Base-by-base conservation (phyloP, 2,329 filamentous ascomycete species). In the Trichoderma harzianum region DNA sequence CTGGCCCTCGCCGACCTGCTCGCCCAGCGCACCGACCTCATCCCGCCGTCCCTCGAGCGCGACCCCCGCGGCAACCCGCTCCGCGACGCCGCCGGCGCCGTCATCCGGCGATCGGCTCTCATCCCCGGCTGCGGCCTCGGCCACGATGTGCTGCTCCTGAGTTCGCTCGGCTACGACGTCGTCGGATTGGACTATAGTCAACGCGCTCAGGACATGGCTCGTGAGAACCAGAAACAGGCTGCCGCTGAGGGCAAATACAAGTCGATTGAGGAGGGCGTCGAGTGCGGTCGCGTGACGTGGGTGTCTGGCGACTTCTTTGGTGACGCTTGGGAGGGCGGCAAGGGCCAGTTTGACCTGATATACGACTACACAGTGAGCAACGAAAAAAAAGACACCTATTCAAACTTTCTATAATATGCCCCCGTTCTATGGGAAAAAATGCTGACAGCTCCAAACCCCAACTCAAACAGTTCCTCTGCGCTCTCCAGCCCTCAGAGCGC, bases 101-200 rank as follows among this genome's bases (percentile, higher is more conserved):
- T 78, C 51, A 64, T 75, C 62, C 77, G 77, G 62, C 75, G 76
- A 43, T 78, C 76, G 43, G 93, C 91, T 1, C 84, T 97, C 10
- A 91, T 97, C 0, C 92, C 94, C 0, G 94, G 93, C 6, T 97
- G 94, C 80, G 94, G 94, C 0, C 87, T 88, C 61, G 94, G 94
- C 6, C 92, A 96, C 78, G 94, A 97, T 82, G 92, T 94, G 2
- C 84, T 93, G 11, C 84, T 97, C 47, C 86, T 97, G 58, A 88
- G 90, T 64, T 88, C 89, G 11, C 89, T 91, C 77, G 94, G 94
- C 1, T 96, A 93, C 79, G 91, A 97, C 80, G 89, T 90, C 1
- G 90, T 89, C 76, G 94, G 93, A 0, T 82, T 97, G 2, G 94
- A 97, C 78, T 86, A 88, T 70, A 90, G 90, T 58, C 77, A 83